Conservation (phyloP, 345 rosid genomes). For the Acer saccharum region DNA sequence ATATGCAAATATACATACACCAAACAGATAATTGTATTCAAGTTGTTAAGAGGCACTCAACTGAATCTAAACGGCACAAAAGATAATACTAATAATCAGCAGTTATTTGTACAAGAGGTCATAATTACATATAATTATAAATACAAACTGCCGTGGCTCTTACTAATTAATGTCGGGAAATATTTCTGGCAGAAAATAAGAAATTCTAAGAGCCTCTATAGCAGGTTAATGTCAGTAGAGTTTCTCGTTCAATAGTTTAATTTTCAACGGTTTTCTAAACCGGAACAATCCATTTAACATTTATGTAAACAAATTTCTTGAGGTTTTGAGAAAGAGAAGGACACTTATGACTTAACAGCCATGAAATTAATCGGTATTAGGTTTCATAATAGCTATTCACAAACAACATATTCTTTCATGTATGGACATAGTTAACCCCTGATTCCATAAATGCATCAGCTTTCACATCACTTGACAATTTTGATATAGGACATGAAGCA, state of each 20-base stretch:
- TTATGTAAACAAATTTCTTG: not conserved
- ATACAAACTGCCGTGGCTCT: not conserved
- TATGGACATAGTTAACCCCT: not conserved
- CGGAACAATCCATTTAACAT: not conserved
- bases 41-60: not conserved
- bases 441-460: not conserved
- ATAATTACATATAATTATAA: too few species aligned
- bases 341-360: not conserved
- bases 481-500: not conserved
- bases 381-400: not conserved
- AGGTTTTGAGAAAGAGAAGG: not conserved
- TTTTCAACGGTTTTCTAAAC: not conserved
- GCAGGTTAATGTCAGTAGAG: not conserved
- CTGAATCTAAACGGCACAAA: not conserved
- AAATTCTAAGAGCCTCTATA: not conserved
- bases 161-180: not conserved
- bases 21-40: not conserved
- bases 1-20: slow-evolving; percentile 16
- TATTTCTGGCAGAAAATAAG: too few species aligned
- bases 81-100: not conserved
- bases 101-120: not conserved
- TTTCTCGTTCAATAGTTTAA: not conserved
- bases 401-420: not conserved
- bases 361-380: not conserved
- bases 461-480: not conserved